Conservation (phyloP, 192 early-diverging fungal species). For the Coemansia sp. region DNA sequence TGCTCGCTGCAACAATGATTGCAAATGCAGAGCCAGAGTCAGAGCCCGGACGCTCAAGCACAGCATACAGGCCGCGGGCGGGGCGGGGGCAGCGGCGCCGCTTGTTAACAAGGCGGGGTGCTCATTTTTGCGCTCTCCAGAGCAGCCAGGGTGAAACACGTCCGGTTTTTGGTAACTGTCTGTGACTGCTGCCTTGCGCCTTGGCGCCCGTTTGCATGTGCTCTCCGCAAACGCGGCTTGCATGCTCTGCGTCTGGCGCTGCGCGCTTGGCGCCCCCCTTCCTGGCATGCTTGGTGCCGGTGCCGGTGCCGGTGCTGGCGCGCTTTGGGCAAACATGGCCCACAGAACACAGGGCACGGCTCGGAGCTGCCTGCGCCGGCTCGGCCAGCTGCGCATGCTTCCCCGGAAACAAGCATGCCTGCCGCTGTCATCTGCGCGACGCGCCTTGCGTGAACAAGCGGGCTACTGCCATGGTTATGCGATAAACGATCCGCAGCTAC, state of each 20-base stretch:
- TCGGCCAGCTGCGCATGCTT: neutral
- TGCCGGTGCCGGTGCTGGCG: no score
- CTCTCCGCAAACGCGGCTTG: neutral
- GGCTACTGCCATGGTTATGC: neutral
- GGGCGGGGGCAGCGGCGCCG: neutral
- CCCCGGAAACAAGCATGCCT: neutral
- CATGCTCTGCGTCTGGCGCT: neutral
- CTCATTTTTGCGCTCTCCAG: constrained; percentile 1
- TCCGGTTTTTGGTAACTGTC: constrained; percentile 1
- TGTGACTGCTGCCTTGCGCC: constrained; percentile 1
- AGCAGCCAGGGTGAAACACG: neutral
- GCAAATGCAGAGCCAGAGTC: neutral
- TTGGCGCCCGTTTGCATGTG: constrained; percentile 1
- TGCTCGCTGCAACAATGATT: neutral
- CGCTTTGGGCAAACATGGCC: no score
- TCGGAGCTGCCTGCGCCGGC: neutral
- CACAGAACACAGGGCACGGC: no score
- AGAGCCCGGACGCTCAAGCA: no score
- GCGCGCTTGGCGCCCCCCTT: neutral
- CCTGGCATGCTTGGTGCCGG: no score
- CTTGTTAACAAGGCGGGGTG: neutral
- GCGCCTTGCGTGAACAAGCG: neutral
- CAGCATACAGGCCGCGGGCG: neutral
- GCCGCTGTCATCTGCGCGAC: neutral
- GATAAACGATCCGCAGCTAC: neutral